Evolutionary conservation across 2,329 filamentous ascomycete species (phyloP), one percentile per base, ranked within the genome.

Genomic region (Cadophora gregata): DNA sequence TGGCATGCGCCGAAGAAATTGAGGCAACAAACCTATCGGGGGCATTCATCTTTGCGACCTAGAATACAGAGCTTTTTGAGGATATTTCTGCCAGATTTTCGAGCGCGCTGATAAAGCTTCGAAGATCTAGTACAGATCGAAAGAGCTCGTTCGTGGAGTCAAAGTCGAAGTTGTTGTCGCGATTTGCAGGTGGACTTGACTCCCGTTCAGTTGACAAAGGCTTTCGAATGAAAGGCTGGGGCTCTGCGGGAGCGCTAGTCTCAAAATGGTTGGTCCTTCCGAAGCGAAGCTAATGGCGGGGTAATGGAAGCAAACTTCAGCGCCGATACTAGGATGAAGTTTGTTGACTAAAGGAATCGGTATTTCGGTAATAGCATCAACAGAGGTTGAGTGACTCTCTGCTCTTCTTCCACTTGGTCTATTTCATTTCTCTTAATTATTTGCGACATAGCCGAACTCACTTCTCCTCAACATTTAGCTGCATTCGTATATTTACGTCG

Each of bases 1-100:
- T 10, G 19, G 14, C 7, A 50, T 25, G 45, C 59, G 42, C 59
- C 16, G n/a, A 53, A 38, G 31, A 38, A 53, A 63, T 21, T 3
- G 31, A 63, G 38, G 61, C 21, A 25, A 64, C 80, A 78, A 79
- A 86, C 84, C 82, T 80, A 70, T 84, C 82, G 72, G 82, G 82
- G 21, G 82, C 82, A 77, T 86, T 86, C 84, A 86, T 86, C 3
- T 45, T 62, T 72, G 73, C 67, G 27, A 62, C 27, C 63, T 51
- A 21, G 62, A 29, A 62, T 31, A 48, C n/a, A 14, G 19, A 24
- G 6, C 51, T 61, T 47, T n/a, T 27, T 45, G 59, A 31, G 38
- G 24, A 24, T 42, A 36, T 12, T 47, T 36, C 33, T 48, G 51
- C 12, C n/a, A 7, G 0, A 9, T 24, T 27, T 31, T 24, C 9